phyloP scores from a whole-genome alignment of 805 yeast species.

The Starmerella potacharoeniae region DNA sequence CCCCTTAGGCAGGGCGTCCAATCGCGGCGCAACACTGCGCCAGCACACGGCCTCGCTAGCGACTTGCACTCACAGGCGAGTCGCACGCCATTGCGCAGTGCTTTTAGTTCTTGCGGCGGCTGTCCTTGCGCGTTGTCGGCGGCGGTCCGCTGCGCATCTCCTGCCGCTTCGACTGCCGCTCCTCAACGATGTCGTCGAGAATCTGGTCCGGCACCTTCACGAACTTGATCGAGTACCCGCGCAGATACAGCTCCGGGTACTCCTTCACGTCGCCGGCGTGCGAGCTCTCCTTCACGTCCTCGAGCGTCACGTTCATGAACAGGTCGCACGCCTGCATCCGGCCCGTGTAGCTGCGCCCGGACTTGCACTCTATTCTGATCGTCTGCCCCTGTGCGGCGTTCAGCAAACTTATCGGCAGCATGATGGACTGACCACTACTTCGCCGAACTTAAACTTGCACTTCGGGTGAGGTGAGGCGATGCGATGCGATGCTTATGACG shows the following conservation, averaged over 20 bases:
- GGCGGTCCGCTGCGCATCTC: constrained; percentile 20
- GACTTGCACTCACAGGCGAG: too few relatives aligned
- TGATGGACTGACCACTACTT: not conserved
- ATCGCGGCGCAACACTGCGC: too few relatives aligned
- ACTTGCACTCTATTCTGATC: constrained; percentile 77
- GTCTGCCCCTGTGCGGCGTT: constrained; percentile 86
- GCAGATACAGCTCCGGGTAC: constrained; percentile 19
- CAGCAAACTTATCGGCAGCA: constrained; percentile 85
- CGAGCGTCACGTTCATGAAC: constrained; percentile 87
- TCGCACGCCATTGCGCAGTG: too few relatives aligned
- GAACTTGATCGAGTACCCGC: constrained; percentile 31
- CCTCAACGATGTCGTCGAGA: constrained; percentile 32
- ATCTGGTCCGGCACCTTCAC: constrained; percentile 34
- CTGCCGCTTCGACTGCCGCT: constrained; percentile 29
- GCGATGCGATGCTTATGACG: too few relatives aligned
- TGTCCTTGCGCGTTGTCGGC: not conserved
- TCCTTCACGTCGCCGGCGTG: constrained; percentile 11
- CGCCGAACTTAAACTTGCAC: too few relatives aligned
- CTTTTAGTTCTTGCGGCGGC: not conserved
- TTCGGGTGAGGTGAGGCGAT: too few relatives aligned
- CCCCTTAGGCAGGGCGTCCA: too few relatives aligned
- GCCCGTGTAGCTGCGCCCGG: constrained; percentile 84
- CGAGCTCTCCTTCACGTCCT: constrained; percentile 46
- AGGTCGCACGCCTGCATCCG: constrained; percentile 75
- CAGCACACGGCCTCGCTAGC: too few relatives aligned